Conservation (phyloP, 2,329 filamentous ascomycete species). For the Calcarisporium arbuscula region DNA sequence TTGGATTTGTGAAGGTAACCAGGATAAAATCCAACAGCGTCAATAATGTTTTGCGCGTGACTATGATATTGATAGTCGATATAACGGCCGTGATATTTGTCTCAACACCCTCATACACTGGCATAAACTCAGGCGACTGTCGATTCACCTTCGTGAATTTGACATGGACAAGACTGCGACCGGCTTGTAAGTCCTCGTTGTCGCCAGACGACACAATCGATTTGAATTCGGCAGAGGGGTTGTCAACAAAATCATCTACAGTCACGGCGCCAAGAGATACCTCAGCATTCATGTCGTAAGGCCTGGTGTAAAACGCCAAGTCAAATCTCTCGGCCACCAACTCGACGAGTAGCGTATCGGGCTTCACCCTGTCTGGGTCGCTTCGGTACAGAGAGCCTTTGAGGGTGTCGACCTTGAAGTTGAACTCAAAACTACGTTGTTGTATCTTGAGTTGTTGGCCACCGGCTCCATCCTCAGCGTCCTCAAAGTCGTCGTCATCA, state of each 20-base stretch:
- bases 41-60: conserved; percentile 86
- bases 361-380: conserved; percentile 67
- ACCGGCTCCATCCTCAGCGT: conserved; percentile 52
- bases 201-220: conserved; percentile 88
- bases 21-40: conserved; percentile 93
- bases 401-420: conserved; percentile 89
- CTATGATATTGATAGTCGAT: conserved; percentile 92
- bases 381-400: conserved; percentile 89
- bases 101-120: conserved; percentile 85
- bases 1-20: conserved; percentile 72
- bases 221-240: conserved; percentile 84
- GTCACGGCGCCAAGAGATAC: conserved; percentile 81
- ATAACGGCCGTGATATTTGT: conserved; percentile 87
- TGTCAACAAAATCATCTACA: conserved; percentile 91
- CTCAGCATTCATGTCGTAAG: conserved; percentile 89
- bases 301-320: conserved; percentile 79
- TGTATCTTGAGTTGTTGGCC: conserved; percentile 64
- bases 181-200: conserved; percentile 63
- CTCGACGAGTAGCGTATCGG: conserved; percentile 81
- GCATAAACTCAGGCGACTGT: conserved; percentile 87
- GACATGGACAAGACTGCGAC: conserved; percentile 77
- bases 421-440: conserved; percentile 91
- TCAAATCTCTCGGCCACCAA: conserved; percentile 85
- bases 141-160: conserved; percentile 87
- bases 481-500: conserved; percentile 60